Evolutionary conservation across 805 yeast genomes (phyloP), one percentile per base, ranked within the genome.

Genomic region (Saccharomycopsis sp.): DNA sequence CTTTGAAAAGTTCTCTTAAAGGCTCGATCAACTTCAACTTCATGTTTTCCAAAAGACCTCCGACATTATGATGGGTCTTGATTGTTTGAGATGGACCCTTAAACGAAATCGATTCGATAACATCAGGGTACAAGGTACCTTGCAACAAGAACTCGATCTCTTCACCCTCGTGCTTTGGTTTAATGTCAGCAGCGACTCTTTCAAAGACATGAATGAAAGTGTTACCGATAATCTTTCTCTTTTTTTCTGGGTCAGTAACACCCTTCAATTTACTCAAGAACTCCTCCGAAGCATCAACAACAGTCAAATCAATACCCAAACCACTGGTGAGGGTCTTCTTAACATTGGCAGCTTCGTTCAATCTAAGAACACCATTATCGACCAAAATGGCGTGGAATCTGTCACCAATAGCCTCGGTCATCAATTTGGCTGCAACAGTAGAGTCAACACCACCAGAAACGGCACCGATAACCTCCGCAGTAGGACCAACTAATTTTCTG

Each of bases 401-500:
- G 69, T 89, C 94, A 70, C 99, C 99, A 73, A 94, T 94, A 64
- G 99, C 99, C 77, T 89, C 97, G 64, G 90, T 86, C 96, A 94
- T 87, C 71, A 94, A 81, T 79, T 92, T 94, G 64, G 99, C 97
- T 64, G 97, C 99, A 61, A 94, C 99, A 53, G 99, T 94, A 55
- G 99, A 94, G 76, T 94, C 99, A 63, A 94, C 99, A 79, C 99
- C 99, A 69, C 99, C 99, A 55, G 97, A 90, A 64, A 94, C 99
- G 57, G 99, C 99, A 76, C 99, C 99, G 70, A 94, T 94, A 64
- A 94, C 99, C 76, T 94, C 98, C 58, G 97, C 98, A 58, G 91
- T 85, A 65, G 97, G 97, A 55, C 99, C 99, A 65, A 94, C 97
- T 64, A 92, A 78, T 56, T 82, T 79, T 74, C 91, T 83, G 67